phyloP scores from a whole-genome alignment of 345 rosid species.

The Cardiospermum halicacabum region DNA sequence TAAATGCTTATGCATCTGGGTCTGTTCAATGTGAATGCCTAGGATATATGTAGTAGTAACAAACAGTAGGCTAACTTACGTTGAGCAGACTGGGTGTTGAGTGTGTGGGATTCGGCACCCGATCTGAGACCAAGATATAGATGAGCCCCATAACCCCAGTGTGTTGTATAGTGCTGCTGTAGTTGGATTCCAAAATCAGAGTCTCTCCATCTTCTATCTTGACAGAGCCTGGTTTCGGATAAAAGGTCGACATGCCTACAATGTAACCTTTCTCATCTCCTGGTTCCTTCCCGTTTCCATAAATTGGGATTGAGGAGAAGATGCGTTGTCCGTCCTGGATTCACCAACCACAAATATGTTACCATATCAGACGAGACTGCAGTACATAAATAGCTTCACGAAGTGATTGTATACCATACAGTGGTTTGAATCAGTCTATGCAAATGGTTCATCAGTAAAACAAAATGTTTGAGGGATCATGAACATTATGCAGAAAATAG shows the following conservation, averaged over 20 bases:
- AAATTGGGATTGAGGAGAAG: conserved; percentile 53
- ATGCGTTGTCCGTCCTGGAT: conserved; percentile 57
- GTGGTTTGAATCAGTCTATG: not conserved
- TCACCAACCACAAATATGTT: conserved; percentile 1
- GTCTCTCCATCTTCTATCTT: conserved; percentile 56
- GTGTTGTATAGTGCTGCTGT: conserved; percentile 45
- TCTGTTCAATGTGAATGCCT: not conserved
- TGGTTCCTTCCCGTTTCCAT: conserved; percentile 67
- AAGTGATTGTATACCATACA: not conserved
- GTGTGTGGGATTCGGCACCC: conserved; percentile 27
- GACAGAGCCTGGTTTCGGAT: conserved; percentile 60
- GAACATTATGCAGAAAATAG: not conserved
- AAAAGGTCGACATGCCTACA: conserved; percentile 92
- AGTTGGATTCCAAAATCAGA: conserved; percentile 58
- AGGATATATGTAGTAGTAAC: not conserved
- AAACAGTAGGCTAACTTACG: conserved; percentile 35
- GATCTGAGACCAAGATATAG: conserved; percentile 59
- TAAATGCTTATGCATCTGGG: not conserved
- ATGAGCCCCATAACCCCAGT: conserved; percentile 89
- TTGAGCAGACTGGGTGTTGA: conserved; percentile 12
- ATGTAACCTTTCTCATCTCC: conserved; percentile 89
- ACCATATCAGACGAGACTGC: not conserved
- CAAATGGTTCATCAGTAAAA: not conserved
- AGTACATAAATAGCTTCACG: not conserved
- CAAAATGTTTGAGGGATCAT: not conserved